Evolutionary conservation across 208 protist genomes (phyloP).

Genomic region (Sergeia podlipaevii): DNA sequence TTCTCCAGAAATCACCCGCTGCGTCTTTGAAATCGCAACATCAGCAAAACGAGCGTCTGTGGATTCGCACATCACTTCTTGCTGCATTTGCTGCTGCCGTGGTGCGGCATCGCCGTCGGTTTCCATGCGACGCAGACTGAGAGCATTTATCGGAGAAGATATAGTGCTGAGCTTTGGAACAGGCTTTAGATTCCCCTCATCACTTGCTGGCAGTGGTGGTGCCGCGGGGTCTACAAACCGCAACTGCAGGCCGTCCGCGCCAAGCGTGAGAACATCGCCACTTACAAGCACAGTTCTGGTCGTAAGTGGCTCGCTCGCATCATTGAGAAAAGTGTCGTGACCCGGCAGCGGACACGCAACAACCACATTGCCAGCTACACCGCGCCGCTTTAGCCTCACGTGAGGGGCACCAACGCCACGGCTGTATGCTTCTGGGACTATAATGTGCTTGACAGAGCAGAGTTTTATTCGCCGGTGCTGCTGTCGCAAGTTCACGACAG

Average conservation of each 20-base stretch:
- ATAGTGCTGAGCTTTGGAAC: not conserved
- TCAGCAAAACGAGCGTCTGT: too few relatives aligned
- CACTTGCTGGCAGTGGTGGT: constrained; percentile 2
- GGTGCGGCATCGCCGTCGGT: too few relatives aligned
- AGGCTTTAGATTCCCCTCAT: not conserved
- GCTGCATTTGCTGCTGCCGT: too few relatives aligned
- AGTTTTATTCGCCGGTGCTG: too few relatives aligned
- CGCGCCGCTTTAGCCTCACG: constrained; percentile 2
- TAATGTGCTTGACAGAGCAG: not conserved
- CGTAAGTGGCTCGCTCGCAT: constrained; percentile 11
- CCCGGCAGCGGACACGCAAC: constrained; percentile 11
- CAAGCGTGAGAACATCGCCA: constrained; percentile 62
- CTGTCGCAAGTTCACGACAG: too few relatives aligned
- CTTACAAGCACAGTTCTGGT: constrained; percentile 26
- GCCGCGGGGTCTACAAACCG: constrained; percentile 62
- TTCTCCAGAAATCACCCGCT: too few relatives aligned
- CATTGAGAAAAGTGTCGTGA: constrained; percentile 35
- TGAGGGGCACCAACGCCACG: constrained; percentile 21
- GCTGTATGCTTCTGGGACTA: constrained; percentile 8
- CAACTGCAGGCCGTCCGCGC: constrained; percentile 46
- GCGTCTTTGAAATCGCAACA: too few relatives aligned
- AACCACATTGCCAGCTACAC: too few relatives aligned
- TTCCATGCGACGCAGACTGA: not conserved
- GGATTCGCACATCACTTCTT: too few relatives aligned
- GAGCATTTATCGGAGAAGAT: not conserved